Conservation (phyloP, 2,329 filamentous ascomycete genomes). For the Exophiala oligosperma region DNA sequence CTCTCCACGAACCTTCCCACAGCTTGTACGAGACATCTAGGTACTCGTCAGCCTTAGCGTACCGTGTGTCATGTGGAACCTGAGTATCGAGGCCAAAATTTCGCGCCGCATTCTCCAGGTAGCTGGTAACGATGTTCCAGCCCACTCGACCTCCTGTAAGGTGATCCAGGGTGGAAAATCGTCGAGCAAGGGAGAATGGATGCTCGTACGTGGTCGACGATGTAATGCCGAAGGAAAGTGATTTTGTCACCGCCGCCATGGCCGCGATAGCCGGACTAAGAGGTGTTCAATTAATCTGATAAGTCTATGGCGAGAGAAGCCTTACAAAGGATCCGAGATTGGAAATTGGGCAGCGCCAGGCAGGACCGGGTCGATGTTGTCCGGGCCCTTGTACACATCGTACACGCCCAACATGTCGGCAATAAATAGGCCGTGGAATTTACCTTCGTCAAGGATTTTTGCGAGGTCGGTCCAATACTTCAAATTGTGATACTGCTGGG, state of each 20-base stretch:
- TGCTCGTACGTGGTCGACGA: constrained; percentile 68
- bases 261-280: constrained; percentile 48
- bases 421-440: no score
- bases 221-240: constrained; percentile 66
- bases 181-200: constrained; percentile 66
- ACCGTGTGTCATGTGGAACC: constrained; percentile 63
- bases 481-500: no score
- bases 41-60: constrained; percentile 65
- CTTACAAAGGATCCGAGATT: no score
- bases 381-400: no score
- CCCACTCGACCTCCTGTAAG: constrained; percentile 64
- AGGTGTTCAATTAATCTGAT: no score
- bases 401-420: no score
- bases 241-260: constrained; percentile 67
- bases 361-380: no score
- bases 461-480: no score
- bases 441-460: no score
- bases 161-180: constrained; percentile 67
- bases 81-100: constrained; percentile 62
- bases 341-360: no score
- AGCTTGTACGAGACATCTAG: constrained; percentile 3
- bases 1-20: not conserved
- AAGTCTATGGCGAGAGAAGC: no score
- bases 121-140: constrained; percentile 68
- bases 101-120: constrained; percentile 64